Evolutionary conservation across 257 asterid species (phyloP), one percentile per base, ranked within the genome.

Genomic region (Lavandula angustifolia): DNA sequence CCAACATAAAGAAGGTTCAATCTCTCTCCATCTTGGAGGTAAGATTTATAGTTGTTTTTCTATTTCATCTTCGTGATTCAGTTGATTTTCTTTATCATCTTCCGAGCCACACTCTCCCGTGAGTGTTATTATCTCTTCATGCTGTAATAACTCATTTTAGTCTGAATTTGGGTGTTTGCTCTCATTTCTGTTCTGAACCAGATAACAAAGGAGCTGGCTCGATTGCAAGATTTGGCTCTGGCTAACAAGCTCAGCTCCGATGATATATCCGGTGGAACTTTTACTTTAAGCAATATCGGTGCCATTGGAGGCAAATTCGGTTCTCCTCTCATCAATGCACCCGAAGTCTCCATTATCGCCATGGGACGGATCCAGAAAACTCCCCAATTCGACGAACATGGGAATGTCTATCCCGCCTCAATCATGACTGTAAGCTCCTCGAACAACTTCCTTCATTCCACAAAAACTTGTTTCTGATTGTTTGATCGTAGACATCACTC

Each of bases 231-330:
- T 40, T 67, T 83, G 68, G 99, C 99, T 67, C 57, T 74, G 67
- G 84, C 85, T 51, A 92, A 89, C 84, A 92, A 87, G 85, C 97
- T 92, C 66, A 81, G 74, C 43, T 80, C 95, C 1, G 86, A 85
- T 12, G 99, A 92, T 68, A 54, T 92, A 84, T 73, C 96, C 5
- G 85, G 92, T 62, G 97, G 96, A 72, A 85, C 97, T 6, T 81
- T 92, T 50, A 92, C 96, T 40, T 57, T 92, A 63, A 92, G 99
- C 80, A 92, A 92, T 67, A 92, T 89, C 27, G 99, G 99, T 54
- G 87, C 95, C 34, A 92, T 92, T 34, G 99, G 99, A 44, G 99
- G 99, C 41, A 92, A 89, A 73, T 89, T 84, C 16, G 99, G 99
- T 64, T 85, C 95, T 57, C 97, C 99, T 2, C 89, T 92, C 40